Conservation (phyloP, 1,139 yeast species). For the Martiniozyma asiatica region DNA sequence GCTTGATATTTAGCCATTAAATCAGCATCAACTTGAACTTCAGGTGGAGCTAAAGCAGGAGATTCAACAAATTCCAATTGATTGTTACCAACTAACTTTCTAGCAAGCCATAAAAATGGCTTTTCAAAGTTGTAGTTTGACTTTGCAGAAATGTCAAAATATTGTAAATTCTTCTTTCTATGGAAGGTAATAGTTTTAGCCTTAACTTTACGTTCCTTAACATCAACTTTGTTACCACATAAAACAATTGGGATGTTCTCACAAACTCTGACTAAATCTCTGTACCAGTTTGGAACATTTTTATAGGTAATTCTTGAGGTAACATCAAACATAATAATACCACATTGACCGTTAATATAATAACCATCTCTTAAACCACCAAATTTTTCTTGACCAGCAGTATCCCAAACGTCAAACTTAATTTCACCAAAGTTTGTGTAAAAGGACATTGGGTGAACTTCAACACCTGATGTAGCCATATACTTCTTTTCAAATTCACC, state of each 20-base stretch:
- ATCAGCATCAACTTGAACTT: conserved; percentile 91
- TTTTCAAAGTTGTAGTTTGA: conserved; percentile 99
- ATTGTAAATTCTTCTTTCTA: conserved; percentile 99
- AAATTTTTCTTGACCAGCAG: conserved; percentile 99
- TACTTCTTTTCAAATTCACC: conserved; percentile 99
- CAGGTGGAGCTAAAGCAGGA: conserved; percentile 99
- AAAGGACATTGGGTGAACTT: conserved; percentile 97
- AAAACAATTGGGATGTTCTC: conserved; percentile 98
- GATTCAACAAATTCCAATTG: conserved; percentile 97
- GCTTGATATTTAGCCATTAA: conserved; percentile 97
- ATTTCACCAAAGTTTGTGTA: conserved; percentile 98
- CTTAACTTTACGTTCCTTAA: conserved; percentile 98
- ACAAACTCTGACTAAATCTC: conserved; percentile 98
- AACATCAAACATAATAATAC: conserved; percentile 99
- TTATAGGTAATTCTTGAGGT: conserved; percentile 98
- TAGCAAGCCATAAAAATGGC: conserved; percentile 99
- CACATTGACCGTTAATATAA: conserved; percentile 99
- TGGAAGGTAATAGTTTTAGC: conserved; percentile 99
- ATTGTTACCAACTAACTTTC: conserved; percentile 98
- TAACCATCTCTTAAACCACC: conserved; percentile 99
- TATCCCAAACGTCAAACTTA: conserved; percentile 99
- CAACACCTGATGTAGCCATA: conserved; percentile 98
- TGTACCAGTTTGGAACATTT: conserved; percentile 99
- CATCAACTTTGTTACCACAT: conserved; percentile 99
- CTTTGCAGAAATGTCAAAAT: conserved; percentile 98